A percentile compares a stretch with the other conserved stretches of the same genome.
Conservation (phyloP, 1,284 basidiomycete species). For the Macrocystidia cucumis region DNA sequence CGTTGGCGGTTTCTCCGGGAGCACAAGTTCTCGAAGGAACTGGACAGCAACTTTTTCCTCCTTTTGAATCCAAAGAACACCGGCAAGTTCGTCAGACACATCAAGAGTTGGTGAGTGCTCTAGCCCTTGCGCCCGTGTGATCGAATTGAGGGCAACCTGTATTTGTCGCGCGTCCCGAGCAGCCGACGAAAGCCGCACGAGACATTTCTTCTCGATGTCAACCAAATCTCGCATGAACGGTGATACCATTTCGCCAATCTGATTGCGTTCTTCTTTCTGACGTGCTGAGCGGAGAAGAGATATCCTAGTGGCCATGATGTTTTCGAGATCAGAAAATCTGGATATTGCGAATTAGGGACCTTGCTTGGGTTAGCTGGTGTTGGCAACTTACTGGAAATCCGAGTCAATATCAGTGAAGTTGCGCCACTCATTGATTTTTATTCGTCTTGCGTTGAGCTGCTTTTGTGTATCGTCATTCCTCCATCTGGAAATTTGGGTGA, state of each 20-base stretch:
- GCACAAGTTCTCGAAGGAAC: slow-evolving; percentile 50
- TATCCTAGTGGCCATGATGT: slow-evolving; percentile 74
- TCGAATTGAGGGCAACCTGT: slow-evolving; percentile 84
- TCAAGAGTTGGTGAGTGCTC: slow-evolving; percentile 40
- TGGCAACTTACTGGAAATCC: slow-evolving; percentile 56
- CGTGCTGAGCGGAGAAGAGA: slow-evolving; percentile 71
- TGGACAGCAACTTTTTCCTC: slow-evolving; percentile 84
- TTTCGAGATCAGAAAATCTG: slow-evolving; percentile 76
- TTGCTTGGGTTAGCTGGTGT: neutral
- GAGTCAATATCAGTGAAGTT: slow-evolving; percentile 40
- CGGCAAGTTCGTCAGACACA: slow-evolving; percentile 78
- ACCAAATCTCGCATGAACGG: slow-evolving; percentile 46
- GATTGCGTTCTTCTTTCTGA: slow-evolving; percentile 57
- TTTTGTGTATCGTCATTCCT: slow-evolving; percentile 28
- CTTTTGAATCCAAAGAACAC: slow-evolving; percentile 84
- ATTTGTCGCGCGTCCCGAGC: slow-evolving; percentile 66
- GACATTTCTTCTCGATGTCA: slow-evolving; percentile 62
- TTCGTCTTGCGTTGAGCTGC: slow-evolving; percentile 24
- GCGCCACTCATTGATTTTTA: slow-evolving; percentile 27
- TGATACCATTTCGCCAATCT: slow-evolving; percentile 63
- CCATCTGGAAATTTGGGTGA: slow-evolving; percentile 68
- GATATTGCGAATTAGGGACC: neutral
- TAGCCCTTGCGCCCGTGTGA: slow-evolving; percentile 68
- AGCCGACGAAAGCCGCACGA: slow-evolving; percentile 67
- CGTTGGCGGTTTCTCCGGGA: slow-evolving; percentile 10